Evolutionary conservation across 2,329 filamentous ascomycete species (phyloP).

Genomic region (Gliomastix tumulicola): DNA sequence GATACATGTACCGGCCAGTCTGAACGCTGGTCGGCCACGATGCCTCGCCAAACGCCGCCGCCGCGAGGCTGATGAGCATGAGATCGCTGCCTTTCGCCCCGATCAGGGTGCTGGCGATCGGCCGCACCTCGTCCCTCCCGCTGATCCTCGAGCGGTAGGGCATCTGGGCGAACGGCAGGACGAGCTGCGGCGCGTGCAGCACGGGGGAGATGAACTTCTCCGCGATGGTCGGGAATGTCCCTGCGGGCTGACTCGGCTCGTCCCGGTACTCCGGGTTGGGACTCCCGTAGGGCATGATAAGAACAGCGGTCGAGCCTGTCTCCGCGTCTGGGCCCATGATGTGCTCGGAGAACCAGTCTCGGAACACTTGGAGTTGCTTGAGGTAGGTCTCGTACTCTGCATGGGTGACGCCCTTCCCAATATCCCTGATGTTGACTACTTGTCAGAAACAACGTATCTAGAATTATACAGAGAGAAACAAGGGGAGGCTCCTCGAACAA

Average conservation of each 20-base stretch:
- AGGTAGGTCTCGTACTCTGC: slow-evolving; percentile 12
- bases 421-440: slow-evolving; percentile 11
- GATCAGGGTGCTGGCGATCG: slow-evolving; percentile 20
- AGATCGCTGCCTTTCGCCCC: slow-evolving; percentile 16
- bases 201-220: slow-evolving; percentile 17
- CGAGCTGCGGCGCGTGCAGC: slow-evolving; percentile 20
- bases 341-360: slow-evolving; percentile 20
- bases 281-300: slow-evolving; percentile 17
- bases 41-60: slow-evolving; percentile 14
- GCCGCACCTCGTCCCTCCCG: slow-evolving; percentile 15
- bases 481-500: neutral
- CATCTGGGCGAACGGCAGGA: slow-evolving; percentile 21
- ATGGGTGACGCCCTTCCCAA: slow-evolving; percentile 13
- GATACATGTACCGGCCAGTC: neutral
- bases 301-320: slow-evolving; percentile 9
- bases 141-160: slow-evolving; percentile 20
- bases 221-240: slow-evolving; percentile 11
- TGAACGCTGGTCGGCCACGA: slow-evolving; percentile 7
- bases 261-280: slow-evolving; percentile 2
- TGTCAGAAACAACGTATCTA: no score
- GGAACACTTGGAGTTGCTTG: slow-evolving; percentile 17
- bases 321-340: slow-evolving; percentile 10
- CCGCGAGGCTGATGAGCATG: slow-evolving; percentile 15
- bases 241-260: neutral
- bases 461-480: no score